Conservation (phyloP, 2,329 filamentous ascomycete species). For the Sphaerostilbella broomeana region DNA sequence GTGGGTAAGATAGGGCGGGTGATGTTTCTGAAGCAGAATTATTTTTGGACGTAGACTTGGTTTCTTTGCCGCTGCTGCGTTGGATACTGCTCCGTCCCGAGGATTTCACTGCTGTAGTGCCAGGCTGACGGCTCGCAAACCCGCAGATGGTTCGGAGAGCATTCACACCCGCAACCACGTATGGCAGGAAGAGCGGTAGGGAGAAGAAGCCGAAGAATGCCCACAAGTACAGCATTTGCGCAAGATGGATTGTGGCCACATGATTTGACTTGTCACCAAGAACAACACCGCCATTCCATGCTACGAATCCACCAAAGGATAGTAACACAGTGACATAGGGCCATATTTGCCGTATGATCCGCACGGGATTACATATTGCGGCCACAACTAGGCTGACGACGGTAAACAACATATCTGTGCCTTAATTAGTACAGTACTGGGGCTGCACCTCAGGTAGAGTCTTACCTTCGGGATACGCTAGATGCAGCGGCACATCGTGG, state of each 20-base stretch:
- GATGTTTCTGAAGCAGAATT: background rate
- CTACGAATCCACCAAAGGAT: conserved; percentile 67
- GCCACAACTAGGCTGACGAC: conserved; percentile 58
- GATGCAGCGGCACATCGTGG: conserved; percentile 46
- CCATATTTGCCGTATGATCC: conserved; percentile 44
- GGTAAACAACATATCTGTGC: conserved; percentile 48
- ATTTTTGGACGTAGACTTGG: background rate
- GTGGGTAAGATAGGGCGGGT: conserved; percentile 11
- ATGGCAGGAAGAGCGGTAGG: conserved; percentile 62
- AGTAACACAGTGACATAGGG: conserved; percentile 56
- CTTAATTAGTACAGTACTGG: conserved; percentile 13
- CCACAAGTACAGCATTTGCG: conserved; percentile 95
- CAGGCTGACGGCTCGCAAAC: background rate
- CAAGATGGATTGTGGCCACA: conserved; percentile 76
- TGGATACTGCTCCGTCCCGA: too few species aligned
- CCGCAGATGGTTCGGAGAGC: background rate
- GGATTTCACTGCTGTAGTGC: background rate
- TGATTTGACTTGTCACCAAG: conserved; percentile 96
- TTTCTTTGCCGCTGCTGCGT: too few species aligned
- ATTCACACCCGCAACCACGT: conserved; percentile 30
- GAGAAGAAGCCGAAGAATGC: conserved; percentile 88
- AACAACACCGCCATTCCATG: conserved; percentile 87
- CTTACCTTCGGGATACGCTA: conserved; percentile 46
- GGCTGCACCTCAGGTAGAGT: background rate
- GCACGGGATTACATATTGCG: conserved; percentile 41